Percentiles rank a stretch among this genome's conserved stretches.
phyloP scores from a whole-genome alignment of 345 rosid genomes.

The Salix viminalis region DNA sequence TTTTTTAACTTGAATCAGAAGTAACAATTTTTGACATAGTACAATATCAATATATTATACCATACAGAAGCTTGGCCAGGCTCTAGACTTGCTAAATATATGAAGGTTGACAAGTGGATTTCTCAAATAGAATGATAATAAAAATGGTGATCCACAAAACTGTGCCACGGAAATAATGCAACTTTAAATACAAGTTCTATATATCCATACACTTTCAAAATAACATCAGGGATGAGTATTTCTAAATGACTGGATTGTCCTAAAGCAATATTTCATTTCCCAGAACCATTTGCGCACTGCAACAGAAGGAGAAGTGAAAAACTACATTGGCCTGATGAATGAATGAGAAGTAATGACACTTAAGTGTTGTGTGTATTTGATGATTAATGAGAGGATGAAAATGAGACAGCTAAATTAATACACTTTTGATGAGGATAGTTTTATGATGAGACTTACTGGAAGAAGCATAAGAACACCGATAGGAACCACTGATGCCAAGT shows the following conservation, averaged over 20 bases:
- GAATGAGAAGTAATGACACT: neutral
- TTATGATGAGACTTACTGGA: conserved; percentile 58
- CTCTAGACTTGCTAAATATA: neutral
- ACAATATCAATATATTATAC: neutral
- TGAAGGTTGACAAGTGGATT: neutral
- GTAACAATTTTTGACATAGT: neutral
- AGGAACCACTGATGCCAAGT: conserved; percentile 89
- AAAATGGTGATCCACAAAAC: neutral
- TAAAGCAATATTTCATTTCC: neutral
- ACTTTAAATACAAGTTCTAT: neutral
- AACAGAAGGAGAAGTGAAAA: neutral
- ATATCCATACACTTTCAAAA: neutral
- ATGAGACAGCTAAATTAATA: neutral
- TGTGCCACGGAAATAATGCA: neutral
- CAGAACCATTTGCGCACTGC: neutral
- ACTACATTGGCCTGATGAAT: neutral
- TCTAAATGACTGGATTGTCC: neutral
- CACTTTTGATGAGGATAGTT: neutral
- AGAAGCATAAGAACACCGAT: conserved; percentile 94
- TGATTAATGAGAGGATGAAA: neutral
- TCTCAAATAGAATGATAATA: neutral
- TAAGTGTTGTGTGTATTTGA: neutral
- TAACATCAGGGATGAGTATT: neutral
- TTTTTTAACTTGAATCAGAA: neutral
- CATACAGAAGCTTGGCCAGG: neutral